These are phyloP conservation scores for Phoenix roebelenii DNA, from an alignment of 176 grass and related monocot genomes.

Conservation along the genomic window DNA sequence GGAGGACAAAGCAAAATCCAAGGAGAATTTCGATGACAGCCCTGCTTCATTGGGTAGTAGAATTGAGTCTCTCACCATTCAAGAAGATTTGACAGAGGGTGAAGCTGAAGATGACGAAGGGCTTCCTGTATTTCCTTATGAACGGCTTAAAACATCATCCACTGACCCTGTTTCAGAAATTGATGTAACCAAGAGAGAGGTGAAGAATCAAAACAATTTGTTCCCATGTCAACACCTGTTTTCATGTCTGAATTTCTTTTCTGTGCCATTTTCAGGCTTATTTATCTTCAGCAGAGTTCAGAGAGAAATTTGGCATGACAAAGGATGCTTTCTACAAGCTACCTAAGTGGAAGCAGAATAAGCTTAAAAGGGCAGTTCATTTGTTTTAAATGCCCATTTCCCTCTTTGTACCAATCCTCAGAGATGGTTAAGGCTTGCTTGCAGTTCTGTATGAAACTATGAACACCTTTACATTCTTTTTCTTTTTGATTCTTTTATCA, in stretches of 20 bases:
- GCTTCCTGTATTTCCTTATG: conserved; percentile 51
- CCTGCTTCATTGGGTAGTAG: conserved; percentile 14
- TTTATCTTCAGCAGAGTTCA: conserved; percentile 59
- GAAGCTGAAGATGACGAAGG: conserved; percentile 41
- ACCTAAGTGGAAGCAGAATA: conserved; percentile 94
- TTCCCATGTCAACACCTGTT: background rate
- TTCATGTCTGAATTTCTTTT: background rate
- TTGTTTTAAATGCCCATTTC: conserved; percentile 38
- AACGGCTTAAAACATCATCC: conserved; percentile 38
- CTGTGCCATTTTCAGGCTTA: conserved; percentile 39
- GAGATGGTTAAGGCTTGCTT: no score
- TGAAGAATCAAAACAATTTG: conserved; percentile 10
- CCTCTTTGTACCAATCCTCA: no score
- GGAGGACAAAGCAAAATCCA: conserved; percentile 36
- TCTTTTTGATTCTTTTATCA: no score
- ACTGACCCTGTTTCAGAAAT: conserved; percentile 58
- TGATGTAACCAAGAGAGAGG: conserved; percentile 78
- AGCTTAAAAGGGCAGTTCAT: conserved; percentile 46
- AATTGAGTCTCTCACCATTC: conserved; percentile 23
- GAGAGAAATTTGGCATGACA: conserved; percentile 58
- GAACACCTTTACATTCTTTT: no score
- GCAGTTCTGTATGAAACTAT: no score
- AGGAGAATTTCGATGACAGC: conserved; percentile 30
- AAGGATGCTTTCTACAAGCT: conserved; percentile 58
- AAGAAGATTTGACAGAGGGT: conserved; percentile 34